Conservation (phyloP, 331 rosid species). For the Stylosanthes scabra region DNA sequence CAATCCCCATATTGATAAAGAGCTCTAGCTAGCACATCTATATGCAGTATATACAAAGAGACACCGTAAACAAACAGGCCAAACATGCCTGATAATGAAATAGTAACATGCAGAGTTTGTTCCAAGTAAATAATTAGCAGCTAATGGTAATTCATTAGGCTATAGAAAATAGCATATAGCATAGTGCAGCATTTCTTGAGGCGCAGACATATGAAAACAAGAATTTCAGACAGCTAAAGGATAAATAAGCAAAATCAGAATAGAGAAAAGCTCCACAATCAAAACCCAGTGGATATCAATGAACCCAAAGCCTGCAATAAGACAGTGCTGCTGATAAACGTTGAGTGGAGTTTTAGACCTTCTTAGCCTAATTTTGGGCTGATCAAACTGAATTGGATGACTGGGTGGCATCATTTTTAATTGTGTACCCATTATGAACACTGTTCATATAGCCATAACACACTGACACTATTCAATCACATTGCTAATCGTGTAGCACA, state of each 20-base stretch:
- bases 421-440: not conserved
- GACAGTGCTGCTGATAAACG: not conserved
- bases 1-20: conserved; percentile 13
- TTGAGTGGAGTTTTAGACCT: not conserved
- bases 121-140: not conserved
- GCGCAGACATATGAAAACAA: not conserved
- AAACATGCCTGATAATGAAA: not conserved
- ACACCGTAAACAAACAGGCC: conserved; percentile 20
- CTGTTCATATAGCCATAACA: not conserved
- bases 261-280: not conserved
- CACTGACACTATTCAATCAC: not conserved
- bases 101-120: not conserved
- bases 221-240: not conserved
- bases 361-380: not conserved
- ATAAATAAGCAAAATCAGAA: not conserved
- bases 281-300: not conserved
- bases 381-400: not conserved
- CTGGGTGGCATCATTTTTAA: not conserved
- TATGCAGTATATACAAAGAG: conserved; percentile 26
- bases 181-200: conserved; percentile 3
- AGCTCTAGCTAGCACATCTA: conserved; percentile 1
- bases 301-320: not conserved
- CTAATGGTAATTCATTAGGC: not conserved
- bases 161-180: not conserved
- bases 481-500: not conserved